These are phyloP conservation scores for Taxawa tesnikishii DNA, from an alignment of 2,329 filamentous ascomycete genomes.

Conservation along the genomic window DNA sequence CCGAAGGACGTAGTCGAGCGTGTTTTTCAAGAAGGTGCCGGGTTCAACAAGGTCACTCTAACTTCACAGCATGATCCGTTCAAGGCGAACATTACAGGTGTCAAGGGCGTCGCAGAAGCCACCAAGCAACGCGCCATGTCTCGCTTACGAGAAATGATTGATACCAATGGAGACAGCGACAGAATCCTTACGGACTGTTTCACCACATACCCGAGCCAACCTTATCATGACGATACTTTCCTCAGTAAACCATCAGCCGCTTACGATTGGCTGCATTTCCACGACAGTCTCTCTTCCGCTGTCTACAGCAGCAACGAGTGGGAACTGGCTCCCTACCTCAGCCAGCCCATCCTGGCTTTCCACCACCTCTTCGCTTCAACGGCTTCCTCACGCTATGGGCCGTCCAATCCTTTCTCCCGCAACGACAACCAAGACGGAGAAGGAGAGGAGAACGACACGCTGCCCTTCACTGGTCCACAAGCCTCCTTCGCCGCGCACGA, in stretches of 20 bases:
- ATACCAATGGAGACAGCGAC: constrained; percentile 67
- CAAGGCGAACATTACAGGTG: constrained; percentile 13
- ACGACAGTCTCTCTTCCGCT: constrained; percentile 68
- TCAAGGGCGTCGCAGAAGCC: constrained; percentile 58
- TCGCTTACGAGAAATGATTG: constrained; percentile 61
- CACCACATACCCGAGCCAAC: constrained; percentile 69
- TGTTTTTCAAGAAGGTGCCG: constrained; percentile 69
- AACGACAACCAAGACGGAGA: constrained; percentile 30
- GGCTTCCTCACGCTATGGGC: constrained; percentile 24
- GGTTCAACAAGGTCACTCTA: constrained; percentile 52
- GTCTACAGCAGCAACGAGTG: constrained; percentile 82
- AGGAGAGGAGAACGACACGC: constrained; percentile 14
- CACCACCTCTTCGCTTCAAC: constrained; percentile 81
- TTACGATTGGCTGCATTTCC: constrained; percentile 93
- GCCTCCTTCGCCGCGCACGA: constrained; percentile 77
- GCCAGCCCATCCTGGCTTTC: constrained; percentile 76
- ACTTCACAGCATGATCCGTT: constrained; percentile 18
- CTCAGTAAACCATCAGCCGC: constrained; percentile 77
- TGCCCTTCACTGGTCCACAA: constrained; percentile 70
- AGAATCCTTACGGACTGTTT: constrained; percentile 76
- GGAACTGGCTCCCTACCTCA: constrained; percentile 81
- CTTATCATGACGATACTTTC: constrained; percentile 86
- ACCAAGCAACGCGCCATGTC: constrained; percentile 62
- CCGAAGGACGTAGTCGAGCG: constrained; percentile 63
- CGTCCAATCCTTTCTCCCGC: constrained; percentile 26